phyloP scores from a whole-genome alignment of 257 asterid species.

The Verbascum thapsus region DNA sequence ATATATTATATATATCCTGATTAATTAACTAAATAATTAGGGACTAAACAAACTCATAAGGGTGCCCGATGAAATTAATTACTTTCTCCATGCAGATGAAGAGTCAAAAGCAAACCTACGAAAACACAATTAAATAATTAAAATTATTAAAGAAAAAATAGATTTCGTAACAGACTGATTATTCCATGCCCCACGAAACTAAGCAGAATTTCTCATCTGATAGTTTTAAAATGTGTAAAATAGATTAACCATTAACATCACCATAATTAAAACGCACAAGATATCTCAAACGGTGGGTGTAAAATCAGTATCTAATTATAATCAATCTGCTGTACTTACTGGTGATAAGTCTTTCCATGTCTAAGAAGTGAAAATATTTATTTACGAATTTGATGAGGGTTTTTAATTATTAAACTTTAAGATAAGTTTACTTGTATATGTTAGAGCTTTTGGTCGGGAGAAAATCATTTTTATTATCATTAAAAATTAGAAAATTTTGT shows the following conservation, averaged over 20 bases:
- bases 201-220: slow-evolving; percentile 34
- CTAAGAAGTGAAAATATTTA: slow-evolving; percentile 26
- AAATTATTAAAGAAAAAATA: slow-evolving; percentile 35
- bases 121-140: slow-evolving; percentile 42
- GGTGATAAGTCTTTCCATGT: slow-evolving; percentile 29
- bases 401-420: background rate
- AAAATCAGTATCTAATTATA: slow-evolving; percentile 58
- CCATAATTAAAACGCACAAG: slow-evolving; percentile 56
- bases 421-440: no score
- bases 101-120: slow-evolving; percentile 53
- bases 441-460: no score
- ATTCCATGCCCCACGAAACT: slow-evolving; percentile 69
- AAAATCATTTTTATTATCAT: no score
- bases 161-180: slow-evolving; percentile 79
- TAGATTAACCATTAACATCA: slow-evolving; percentile 63
- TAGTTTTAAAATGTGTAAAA: slow-evolving; percentile 25
- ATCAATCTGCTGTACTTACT: slow-evolving; percentile 25
- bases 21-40: background rate
- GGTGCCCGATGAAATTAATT: background rate
- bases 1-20: no score
- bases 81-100: slow-evolving; percentile 56
- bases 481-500: no score
- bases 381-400: background rate
- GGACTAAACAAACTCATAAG: slow-evolving; percentile 1
- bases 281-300: slow-evolving; percentile 70